Conservation (phyloP, 2,329 filamentous ascomycete genomes). For the Xylariaceae sp. region DNA sequence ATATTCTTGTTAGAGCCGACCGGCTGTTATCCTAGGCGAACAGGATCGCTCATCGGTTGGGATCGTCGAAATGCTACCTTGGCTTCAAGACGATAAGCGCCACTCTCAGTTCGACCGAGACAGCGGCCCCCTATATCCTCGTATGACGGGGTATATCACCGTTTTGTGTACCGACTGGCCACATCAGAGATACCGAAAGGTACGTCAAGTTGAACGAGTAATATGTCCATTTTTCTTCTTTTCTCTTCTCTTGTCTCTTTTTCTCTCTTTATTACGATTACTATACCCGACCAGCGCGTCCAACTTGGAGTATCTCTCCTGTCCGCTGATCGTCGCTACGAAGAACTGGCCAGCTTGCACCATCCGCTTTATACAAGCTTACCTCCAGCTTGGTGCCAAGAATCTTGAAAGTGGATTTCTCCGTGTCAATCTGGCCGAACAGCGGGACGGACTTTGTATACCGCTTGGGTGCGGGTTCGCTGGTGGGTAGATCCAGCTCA, state of each 20-base stretch:
- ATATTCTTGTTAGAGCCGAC: neutral
- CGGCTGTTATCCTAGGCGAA: neutral
- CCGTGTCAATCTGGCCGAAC: slow-evolving; percentile 70
- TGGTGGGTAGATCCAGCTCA: slow-evolving; percentile 77
- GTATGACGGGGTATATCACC: neutral
- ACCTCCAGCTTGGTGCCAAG: slow-evolving; percentile 87
- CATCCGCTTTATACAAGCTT: slow-evolving; percentile 65
- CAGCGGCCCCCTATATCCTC: neutral
- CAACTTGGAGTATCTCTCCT: slow-evolving; percentile 83
- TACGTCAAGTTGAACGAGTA: neutral
- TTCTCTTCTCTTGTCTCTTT: slow-evolving; percentile 1
- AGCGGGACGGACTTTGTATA: slow-evolving; percentile 70
- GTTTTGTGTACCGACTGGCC: neutral
- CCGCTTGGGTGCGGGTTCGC: slow-evolving; percentile 69
- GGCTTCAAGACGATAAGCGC: neutral
- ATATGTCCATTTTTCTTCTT: neutral
- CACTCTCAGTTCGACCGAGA: neutral
- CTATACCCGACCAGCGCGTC: slow-evolving; percentile 62
- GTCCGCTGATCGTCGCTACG: slow-evolving; percentile 65
- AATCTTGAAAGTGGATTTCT: slow-evolving; percentile 71
- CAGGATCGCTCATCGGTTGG: neutral
- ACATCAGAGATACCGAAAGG: neutral
- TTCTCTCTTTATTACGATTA: neutral
- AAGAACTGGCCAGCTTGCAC: slow-evolving; percentile 77
- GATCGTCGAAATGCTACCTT: neutral